These are phyloP conservation scores for Chrysoporthe puriensis DNA, from an alignment of 2,329 filamentous ascomycete species.

Conservation along the genomic window DNA sequence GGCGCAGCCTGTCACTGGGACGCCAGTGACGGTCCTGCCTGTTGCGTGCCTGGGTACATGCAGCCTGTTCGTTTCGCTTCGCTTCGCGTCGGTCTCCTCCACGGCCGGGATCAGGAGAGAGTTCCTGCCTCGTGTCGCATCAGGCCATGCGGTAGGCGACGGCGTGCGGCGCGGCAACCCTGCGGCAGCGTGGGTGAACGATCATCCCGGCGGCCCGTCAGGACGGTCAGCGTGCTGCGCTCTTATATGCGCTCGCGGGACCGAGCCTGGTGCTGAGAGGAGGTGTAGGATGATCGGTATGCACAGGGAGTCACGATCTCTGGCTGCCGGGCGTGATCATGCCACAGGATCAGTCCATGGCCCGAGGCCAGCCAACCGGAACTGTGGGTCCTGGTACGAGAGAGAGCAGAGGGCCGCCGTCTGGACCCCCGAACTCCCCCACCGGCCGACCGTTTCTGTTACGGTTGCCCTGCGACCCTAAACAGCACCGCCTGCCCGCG, in stretches of 20 bases:
- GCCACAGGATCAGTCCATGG: conserved; percentile 24
- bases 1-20: neutral
- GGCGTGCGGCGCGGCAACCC: neutral
- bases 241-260: conserved; percentile 13
- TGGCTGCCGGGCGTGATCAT: conserved; percentile 18
- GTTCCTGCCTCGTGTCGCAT: neutral
- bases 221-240: conserved; percentile 6
- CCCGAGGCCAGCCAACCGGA: neutral
- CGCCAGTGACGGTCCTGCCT: neutral
- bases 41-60: neutral
- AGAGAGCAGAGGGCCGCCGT: conserved; percentile 2
- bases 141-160: neutral
- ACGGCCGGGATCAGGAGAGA: conserved; percentile 3
- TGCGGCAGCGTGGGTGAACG: neutral
- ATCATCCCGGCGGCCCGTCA: neutral
- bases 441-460: neutral
- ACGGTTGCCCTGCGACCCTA: neutral
- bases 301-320: neutral
- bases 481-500: neutral
- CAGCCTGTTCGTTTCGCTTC: too few species aligned
- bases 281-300: neutral
- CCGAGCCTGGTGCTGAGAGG: neutral
- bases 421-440: neutral
- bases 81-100: neutral
- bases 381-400: conserved; percentile 18